Evolutionary conservation across 2,329 filamentous ascomycete genomes (phyloP), one percentile per base, ranked within the genome.

Genomic region (Mollisiaceae sp.): DNA sequence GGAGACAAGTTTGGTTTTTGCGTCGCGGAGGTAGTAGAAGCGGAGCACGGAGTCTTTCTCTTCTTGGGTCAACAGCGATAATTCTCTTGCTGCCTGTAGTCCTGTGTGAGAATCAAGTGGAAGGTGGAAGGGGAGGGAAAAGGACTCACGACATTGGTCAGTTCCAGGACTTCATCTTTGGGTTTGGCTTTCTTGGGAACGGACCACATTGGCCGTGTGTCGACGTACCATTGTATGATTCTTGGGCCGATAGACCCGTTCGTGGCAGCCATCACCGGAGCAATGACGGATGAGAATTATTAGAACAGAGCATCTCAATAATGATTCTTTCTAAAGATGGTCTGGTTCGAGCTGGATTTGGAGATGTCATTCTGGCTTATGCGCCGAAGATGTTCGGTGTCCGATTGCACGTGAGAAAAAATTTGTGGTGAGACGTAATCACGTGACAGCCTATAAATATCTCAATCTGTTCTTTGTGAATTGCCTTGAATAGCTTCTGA

Each of bases 1-100:
- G 20, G 91, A 94, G 27, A 79, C 89, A 50, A 94, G 82, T 58
- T 86, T 85, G 84, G 93, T 90, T 75, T 90, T 91, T 61, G 91
- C 91, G 78, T 94, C 91, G 74, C 85, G 82, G 71, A 89, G 80
- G 76, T 89, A 86, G 79, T 87, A 86, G 79, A 87, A 92, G 64
- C 82, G 82, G 9, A 88, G 81, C 38, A 89, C 84, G 15, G 79
- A 77, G 60, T 82, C 76, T 67, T 84, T 85, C 75, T 93, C 90
- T 11, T 84, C 78, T 1, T 78, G 71, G 1, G 80, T 77, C 58
- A 89, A 80, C 35, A 89, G 79, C 9, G 79, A 76, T 41, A 90
- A 78, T 24, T 84, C 83, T 55, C 82, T 78, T n/a, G 81, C 76
- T 52, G 86, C 86, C 85, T 88, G 52, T 39, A 24, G 45, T 11